Conservation (phyloP, 768 basidiomycete genomes). For the Trichaptum fuscoviolaceum region DNA sequence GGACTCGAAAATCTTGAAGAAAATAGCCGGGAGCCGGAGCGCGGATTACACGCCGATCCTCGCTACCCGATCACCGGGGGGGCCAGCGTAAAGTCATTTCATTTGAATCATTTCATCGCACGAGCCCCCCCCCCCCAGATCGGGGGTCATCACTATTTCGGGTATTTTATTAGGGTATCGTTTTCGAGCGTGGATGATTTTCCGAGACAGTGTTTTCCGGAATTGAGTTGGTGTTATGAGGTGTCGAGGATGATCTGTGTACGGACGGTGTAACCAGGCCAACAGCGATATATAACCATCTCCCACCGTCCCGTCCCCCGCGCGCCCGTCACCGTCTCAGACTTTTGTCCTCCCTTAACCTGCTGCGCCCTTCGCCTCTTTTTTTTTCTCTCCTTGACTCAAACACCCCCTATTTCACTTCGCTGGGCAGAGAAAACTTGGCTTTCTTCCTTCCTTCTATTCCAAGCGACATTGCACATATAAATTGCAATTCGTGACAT, state of each 20-base stretch:
- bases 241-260: not conserved
- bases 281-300: not conserved
- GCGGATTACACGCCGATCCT: conserved; percentile 2
- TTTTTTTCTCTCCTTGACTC: too few relatives aligned
- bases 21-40: too few relatives aligned
- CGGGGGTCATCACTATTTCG: too few relatives aligned
- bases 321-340: not conserved
- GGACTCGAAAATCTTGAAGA: not conserved
- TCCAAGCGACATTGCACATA: not conserved
- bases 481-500: not conserved
- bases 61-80: not conserved
- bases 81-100: not conserved
- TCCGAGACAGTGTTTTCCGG: too few relatives aligned
- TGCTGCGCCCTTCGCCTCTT: not conserved
- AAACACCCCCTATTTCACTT: not conserved
- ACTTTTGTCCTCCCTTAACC: not conserved
- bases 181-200: too few relatives aligned
- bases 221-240: not conserved
- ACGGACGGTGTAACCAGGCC: not conserved
- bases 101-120: too few relatives aligned
- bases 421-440: not conserved
- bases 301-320: not conserved
- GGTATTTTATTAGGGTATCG: too few relatives aligned
- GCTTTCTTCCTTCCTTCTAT: not conserved
- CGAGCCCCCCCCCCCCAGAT: not conserved